Base-by-base conservation (phyloP, 305 asterid genomes). In the Fraxinus sp. region DNA sequence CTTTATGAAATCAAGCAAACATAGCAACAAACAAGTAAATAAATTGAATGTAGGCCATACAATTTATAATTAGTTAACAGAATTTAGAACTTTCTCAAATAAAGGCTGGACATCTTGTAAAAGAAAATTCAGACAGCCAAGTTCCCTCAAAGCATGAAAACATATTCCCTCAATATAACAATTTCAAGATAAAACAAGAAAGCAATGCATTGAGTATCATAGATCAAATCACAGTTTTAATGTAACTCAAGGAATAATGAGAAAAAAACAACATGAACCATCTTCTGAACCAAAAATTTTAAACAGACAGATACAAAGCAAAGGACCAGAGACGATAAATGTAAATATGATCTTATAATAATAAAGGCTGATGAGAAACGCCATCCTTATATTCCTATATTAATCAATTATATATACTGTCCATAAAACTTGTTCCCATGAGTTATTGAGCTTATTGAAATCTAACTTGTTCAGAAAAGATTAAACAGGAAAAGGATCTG, bases 371-470 rank as follows among this genome's bases (percentile, higher is more conserved):
- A 73, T 75, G 78, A 72, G 64, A 82, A 84, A 79, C 10, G 28
- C 4, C 11, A 57, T 57, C 68, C 28, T 57, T 18, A 18, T 57
- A 55, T 57, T 52, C 75, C 78, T 78, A 78, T 59, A 73, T 85
- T 79, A 82, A 74, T 64, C 62, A 82, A 68, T 78, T 30, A 52
- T 85, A 80, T 82, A 86, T 83, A 62, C 79, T 66, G 81, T 87
- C 80, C 83, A 77, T 37, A 75, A 75, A 83, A 82, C 82, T 87
- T 89, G 85, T 86, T 83, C 85, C 79, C 59, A 52, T 26, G 24
- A 80, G 7, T 49, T 32, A 85, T 73, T 46, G 86, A 86, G 80
- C 90, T 87, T 89, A 87, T 89, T 87, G 79, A 80, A 77, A 82
- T 84, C 78, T 84, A 84, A 75, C 80, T 37, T 49, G 39, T 52